Evolutionary conservation across 495 filamentous ascomycete genomes (phyloP).

Genomic region (Aspergillus olivimuriae): DNA sequence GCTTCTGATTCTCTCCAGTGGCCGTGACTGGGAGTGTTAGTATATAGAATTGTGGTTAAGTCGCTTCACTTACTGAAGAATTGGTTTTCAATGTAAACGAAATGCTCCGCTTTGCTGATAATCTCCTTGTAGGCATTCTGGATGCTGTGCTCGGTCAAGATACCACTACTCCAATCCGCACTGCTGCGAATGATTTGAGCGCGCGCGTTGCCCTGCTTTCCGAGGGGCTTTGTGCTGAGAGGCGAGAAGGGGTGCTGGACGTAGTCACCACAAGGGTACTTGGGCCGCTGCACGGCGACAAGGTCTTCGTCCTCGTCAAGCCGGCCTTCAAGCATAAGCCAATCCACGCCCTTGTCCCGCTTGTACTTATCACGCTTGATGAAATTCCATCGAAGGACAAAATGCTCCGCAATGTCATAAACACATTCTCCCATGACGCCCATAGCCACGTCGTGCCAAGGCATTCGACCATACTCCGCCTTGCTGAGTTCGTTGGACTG

Average conservation of each 20-base stretch:
- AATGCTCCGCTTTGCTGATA: slow-evolving; percentile 80
- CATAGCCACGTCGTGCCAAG: slow-evolving; percentile 96
- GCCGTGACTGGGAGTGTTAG: slow-evolving; percentile 59
- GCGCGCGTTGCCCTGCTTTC: slow-evolving; percentile 62
- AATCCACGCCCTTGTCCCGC: slow-evolving; percentile 69
- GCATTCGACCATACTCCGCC: slow-evolving; percentile 89
- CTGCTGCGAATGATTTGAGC: slow-evolving; percentile 84
- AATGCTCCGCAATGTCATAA: slow-evolving; percentile 94
- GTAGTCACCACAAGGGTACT: slow-evolving; percentile 81
- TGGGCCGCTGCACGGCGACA: slow-evolving; percentile 78
- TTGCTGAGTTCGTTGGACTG: slow-evolving; percentile 89
- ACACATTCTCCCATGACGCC: slow-evolving; percentile 82
- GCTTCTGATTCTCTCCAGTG: slow-evolving; percentile 77
- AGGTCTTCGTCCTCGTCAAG: slow-evolving; percentile 73
- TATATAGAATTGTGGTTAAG: slow-evolving; percentile 3
- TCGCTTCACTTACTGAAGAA: slow-evolving; percentile 62
- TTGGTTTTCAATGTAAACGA: slow-evolving; percentile 96
- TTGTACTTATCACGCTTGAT: slow-evolving; percentile 98
- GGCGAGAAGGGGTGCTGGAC: slow-evolving; percentile 70
- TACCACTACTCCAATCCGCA: slow-evolving; percentile 92
- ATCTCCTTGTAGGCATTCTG: slow-evolving; percentile 86
- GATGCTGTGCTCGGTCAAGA: slow-evolving; percentile 82
- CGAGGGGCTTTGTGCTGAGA: slow-evolving; percentile 46
- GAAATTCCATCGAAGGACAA: slow-evolving; percentile 93
- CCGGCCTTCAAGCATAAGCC: slow-evolving; percentile 78